Base-by-base conservation (phyloP, 148 eudicot species). In the Rheum nobile region DNA sequence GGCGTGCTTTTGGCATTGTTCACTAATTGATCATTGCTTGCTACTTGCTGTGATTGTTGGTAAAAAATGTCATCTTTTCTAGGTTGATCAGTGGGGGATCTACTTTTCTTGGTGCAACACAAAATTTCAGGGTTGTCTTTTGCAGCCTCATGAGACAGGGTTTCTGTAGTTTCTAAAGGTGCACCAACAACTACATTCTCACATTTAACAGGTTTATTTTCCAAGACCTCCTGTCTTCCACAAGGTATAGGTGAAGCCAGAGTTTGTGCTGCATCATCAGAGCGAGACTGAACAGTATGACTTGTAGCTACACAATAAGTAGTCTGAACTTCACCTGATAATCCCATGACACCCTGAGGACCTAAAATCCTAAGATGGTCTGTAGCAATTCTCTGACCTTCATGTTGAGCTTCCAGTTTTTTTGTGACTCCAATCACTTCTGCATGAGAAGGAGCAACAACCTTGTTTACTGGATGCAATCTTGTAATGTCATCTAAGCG, bases 31-130 rank as follows among this genome's bases (percentile, higher is more conserved):
- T 59, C 34, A 26, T 59, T 28, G 1, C 34, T 29, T 26, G 16
- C 67, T 28, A 54, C 61, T 54, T 72, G 86, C 10, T 69, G 75
- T 50, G 42, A 69, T 42, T 74, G 75, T 34, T 57, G 74, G 28
- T 79, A 86, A 59, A 76, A 75, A 63, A 75, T 21, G 35, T 80
- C 86, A 77, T 85, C 87, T 83, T 84, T 80, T 67, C 75, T 75
- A 29, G 70, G 61, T 74, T 76, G 85, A 52, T 80, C 83, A 70
- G 72, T 47, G 10, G 77, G 76, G 70, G 35, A 9, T n/a, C 8
- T 52, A 21, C 59, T 24, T 55, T 55, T 55, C 14, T 24, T 11
- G 29, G 28, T 22, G 10, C 63, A 29, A 55, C 29, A 22, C 2
- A 24, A 22, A 71, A 78, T 52, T 34, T 87, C 96, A n/a, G 82